phyloP scores from a whole-genome alignment of 176 grass and related monocot species.

The Elymus sibiricus region DNA sequence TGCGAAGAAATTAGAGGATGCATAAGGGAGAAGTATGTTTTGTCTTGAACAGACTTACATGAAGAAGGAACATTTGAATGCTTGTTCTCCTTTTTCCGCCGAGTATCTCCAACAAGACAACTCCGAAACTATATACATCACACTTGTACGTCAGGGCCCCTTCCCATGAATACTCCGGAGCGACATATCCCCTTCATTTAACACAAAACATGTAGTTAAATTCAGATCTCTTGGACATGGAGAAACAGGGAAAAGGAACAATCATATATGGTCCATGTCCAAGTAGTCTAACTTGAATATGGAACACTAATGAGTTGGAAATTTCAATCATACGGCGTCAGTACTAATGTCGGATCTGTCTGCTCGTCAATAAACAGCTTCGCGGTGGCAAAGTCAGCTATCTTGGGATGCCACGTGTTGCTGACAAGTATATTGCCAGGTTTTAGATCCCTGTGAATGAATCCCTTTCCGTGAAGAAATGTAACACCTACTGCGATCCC shows the following conservation, averaged over 20 bases:
- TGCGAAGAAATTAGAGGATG: not conserved
- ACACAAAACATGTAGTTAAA: not conserved
- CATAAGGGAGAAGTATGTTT: too few species aligned
- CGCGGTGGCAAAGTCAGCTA: not conserved
- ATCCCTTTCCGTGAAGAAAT: not conserved
- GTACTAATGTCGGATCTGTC: not conserved
- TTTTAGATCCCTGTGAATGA: constrained; percentile 26
- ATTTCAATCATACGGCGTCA: not conserved
- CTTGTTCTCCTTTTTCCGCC: not conserved
- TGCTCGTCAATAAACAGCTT: not conserved
- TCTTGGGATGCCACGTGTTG: not conserved
- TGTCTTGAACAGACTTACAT: not conserved
- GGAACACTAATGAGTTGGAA: not conserved
- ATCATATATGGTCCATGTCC: not conserved
- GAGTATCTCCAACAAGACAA: not conserved
- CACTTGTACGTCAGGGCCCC: not conserved
- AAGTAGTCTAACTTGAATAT: not conserved
- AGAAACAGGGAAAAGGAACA: not conserved
- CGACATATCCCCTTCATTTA: not conserved
- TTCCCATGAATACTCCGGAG: not conserved
- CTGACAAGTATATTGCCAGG: not conserved
- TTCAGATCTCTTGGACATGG: not conserved
- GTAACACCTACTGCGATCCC: not conserved
- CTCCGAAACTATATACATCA: not conserved
- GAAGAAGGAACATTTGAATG: not conserved